A percentile compares a stretch with the other conserved stretches of the same genome.
phyloP scores from a whole-genome alignment of 2,329 filamentous ascomycete genomes.

The Trichoderma simmonsii region DNA sequence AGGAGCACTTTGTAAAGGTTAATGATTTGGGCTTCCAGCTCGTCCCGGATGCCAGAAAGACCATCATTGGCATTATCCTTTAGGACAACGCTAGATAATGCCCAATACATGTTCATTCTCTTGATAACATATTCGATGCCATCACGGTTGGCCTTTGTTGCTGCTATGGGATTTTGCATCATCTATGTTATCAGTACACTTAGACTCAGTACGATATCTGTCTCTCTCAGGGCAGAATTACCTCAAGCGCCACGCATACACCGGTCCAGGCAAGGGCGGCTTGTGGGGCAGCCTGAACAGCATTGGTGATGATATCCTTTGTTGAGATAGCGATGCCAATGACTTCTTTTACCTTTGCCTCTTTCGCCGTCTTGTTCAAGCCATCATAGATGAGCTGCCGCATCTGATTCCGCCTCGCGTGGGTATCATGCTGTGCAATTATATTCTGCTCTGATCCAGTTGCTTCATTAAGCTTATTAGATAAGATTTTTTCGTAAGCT shows the following conservation, averaged over 20 bases:
- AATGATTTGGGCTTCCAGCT: conserved; percentile 29
- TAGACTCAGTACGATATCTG: background rate
- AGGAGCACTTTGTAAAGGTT: conserved; percentile 39
- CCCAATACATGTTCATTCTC: conserved; percentile 40
- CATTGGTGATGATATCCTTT: conserved; percentile 1
- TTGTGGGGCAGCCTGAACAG: conserved; percentile 29
- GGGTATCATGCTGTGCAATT: background rate
- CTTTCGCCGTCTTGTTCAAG: conserved; percentile 27
- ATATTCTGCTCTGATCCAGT: background rate
- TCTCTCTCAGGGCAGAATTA: conserved; percentile 15
- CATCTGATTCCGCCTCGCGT: conserved; percentile 28
- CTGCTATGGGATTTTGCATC: conserved; percentile 29
- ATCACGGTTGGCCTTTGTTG: conserved; percentile 30
- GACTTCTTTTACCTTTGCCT: conserved; percentile 26
- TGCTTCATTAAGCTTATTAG: conserved; percentile 10
- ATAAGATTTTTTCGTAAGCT: conserved; percentile 25
- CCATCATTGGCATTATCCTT: conserved; percentile 20
- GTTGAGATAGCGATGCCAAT: conserved; percentile 22
- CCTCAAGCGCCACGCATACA: conserved; percentile 35
- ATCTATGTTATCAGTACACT: conserved; percentile 29
- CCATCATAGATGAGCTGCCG: conserved; percentile 30
- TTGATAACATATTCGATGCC: conserved; percentile 36
- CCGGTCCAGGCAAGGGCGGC: conserved; percentile 38
- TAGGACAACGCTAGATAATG: conserved; percentile 30
- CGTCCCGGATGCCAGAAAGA: conserved; percentile 18